Base-by-base conservation (phyloP, 2,329 filamentous ascomycete species). In the Xylariaceae sp. region DNA sequence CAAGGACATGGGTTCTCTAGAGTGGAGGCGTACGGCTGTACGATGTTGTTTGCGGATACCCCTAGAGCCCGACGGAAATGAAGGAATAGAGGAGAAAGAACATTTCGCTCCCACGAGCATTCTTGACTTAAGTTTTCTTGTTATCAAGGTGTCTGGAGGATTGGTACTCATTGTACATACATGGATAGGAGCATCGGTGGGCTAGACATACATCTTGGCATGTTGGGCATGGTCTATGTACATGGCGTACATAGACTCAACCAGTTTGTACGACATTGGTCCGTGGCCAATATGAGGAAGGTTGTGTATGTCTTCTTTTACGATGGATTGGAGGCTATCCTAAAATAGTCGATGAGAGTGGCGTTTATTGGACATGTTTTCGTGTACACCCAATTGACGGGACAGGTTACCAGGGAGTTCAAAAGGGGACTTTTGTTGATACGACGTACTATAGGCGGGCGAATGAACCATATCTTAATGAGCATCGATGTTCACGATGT, bases 21-120 rank as follows among this genome's bases (percentile, higher is more conserved):
- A 62, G 61, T 57, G 61, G 65, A 61, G 61, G 63, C 61, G 65
- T 65, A 66, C 54, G 65, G 64, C 54, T 68, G 65, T 67, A 66
- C 58, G 65, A 68, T 63, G 62, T 56, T 64, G 61, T 62, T 66
- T 67, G 56, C 56, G 63, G 59, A 69, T 70, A 69, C 67, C 67
- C 66, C 45, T 62, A 64, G 65, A 61, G 58, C 50, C 54, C 44
- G 59, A 53, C 53, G 59, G 60, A 46, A 55, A 63, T 52, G 60
- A 62, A 59, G 53, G 46, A 58, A 58, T 69, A 70, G 65, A 70
- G 59, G 61, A 66, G 53, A 65, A 55, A 62, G 54, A 60, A 44
- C 56, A 57, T 48, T 52, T 20, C 50, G 66, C 65, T 63, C 64
- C 64, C 66, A 59, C 64, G 63, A 60, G 65, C 62, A 37, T 61